Evolutionary conservation across 495 filamentous ascomycete genomes (phyloP).

Genomic region (Trypethelium eluteriae): DNA sequence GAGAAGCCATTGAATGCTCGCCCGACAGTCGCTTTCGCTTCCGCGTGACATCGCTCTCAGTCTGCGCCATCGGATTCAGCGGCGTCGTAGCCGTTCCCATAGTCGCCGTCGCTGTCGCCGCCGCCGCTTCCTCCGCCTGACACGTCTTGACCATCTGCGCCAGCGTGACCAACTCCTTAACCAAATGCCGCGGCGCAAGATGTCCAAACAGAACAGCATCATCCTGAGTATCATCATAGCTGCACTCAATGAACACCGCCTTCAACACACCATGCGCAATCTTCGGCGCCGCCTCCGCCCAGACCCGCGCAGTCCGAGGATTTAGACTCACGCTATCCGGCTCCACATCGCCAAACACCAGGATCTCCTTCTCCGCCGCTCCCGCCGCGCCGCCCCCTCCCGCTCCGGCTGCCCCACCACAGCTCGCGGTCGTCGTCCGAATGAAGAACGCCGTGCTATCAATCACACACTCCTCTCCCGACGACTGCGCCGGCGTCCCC

Average conservation of each 20-base stretch:
- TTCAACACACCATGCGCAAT: slow-evolving; percentile 58
- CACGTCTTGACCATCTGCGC: slow-evolving; percentile 52
- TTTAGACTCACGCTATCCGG: slow-evolving; percentile 75
- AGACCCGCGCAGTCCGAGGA: slow-evolving; percentile 71
- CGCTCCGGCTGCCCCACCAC: not conserved
- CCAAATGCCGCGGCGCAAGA: slow-evolving; percentile 70
- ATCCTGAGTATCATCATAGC: slow-evolving; percentile 67
- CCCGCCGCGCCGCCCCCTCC: too few species aligned
- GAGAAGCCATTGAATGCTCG: not conserved
- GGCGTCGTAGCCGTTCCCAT: slow-evolving; percentile 17
- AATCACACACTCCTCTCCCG: slow-evolving; percentile 30
- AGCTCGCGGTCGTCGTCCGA: slow-evolving; percentile 46
- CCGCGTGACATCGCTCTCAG: slow-evolving; percentile 19
- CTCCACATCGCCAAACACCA: slow-evolving; percentile 94
- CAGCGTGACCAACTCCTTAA: slow-evolving; percentile 64
- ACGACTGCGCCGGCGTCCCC: slow-evolving; percentile 20
- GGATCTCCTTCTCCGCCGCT: slow-evolving; percentile 52
- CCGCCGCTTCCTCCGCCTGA: slow-evolving; percentile 30
- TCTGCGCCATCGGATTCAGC: slow-evolving; percentile 19
- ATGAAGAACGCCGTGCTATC: slow-evolving; percentile 93
- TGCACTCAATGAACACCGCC: slow-evolving; percentile 92
- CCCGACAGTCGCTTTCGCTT: slow-evolving; percentile 32
- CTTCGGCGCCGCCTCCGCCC: slow-evolving; percentile 79
- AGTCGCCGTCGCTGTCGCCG: slow-evolving; percentile 17
- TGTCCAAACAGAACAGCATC: slow-evolving; percentile 80